A percentile compares a stretch with the other conserved stretches of the same genome.
Conservation (phyloP, 352 stramenopile species). For the Blastocystis sp. region DNA sequence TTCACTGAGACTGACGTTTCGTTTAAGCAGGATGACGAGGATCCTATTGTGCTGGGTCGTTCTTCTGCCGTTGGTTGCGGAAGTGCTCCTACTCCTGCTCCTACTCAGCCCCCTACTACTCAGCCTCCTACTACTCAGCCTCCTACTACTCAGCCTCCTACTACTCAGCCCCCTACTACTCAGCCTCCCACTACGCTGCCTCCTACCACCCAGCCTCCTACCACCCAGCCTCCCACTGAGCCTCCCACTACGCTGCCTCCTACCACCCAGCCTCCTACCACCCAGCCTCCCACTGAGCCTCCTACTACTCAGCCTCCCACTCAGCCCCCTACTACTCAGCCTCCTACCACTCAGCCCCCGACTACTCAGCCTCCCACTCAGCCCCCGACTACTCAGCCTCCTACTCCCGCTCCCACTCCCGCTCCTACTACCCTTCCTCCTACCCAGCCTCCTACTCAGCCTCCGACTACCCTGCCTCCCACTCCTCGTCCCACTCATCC, state of each 20-base stretch:
- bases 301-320: conserved; percentile 14
- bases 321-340: not conserved
- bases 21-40: not conserved
- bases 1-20: not conserved
- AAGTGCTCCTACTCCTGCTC: not conserved
- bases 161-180: not conserved
- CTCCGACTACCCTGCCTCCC: conserved; percentile 14
- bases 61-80: conserved; percentile 21
- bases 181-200: not conserved
- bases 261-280: not conserved
- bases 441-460: not conserved
- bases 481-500: conserved; percentile 1
- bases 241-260: not conserved
- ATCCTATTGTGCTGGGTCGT: not conserved
- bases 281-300: not conserved
- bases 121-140: not conserved
- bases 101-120: not conserved
- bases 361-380: not conserved
- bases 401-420: not conserved
- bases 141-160: not conserved
- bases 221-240: not conserved
- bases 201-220: not conserved
- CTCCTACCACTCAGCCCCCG: not conserved
- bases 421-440: not conserved
- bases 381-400: not conserved